Base-by-base conservation (phyloP, 768 basidiomycete species). In the Tremella yokohamensis region DNA sequence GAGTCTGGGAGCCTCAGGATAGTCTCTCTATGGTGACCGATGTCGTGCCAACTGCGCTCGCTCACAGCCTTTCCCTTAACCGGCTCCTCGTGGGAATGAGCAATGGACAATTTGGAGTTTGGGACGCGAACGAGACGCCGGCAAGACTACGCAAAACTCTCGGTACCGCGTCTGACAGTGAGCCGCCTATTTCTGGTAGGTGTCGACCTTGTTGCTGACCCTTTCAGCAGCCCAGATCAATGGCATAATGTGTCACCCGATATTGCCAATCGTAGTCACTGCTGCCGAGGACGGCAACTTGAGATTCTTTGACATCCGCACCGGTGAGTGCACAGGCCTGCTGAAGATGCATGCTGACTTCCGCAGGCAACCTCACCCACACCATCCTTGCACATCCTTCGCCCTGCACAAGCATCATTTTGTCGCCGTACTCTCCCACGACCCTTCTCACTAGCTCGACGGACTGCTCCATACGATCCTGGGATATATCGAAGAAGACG, bases 281-380 rank as follows among this genome's bases (percentile, higher is more conserved):
- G 96, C 85, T 0, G 89, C 93, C 73, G 94, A 97, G 78, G 93
- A 97, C 79, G 93, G 90, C 68, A 86, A 85, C 70, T 89, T 98
- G 68, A 83, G 90, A 34, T 84, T 98, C 44, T 96, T 89, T 76
- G 90, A 96, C 76, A 82, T 18, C n/a, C 51, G 38, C 26, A n/a
- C 25, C 11, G 51, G 34, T 24, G 18, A 34, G 29, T 50, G 3
- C 22, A 16, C n/a, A 45, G 49, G 49, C 16, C 16, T 16, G 13
- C 18, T 26, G 4, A 38, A 26, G n/a, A 18, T 39, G 37, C 26
- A 12, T 9, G 19, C 11, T 16, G 19, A 7, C 50, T 56, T 57
- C 52, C 37, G 63, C 68, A 88, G 87, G 88, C 25, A 85, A 87
- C 82, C 90, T 89, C 74, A 90, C 88, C 25, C 85, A 91, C 74